A percentile compares a stretch with the other conserved stretches of the same genome.
These are phyloP conservation scores for Starmerella bombi DNA, from an alignment of 805 yeast genomes.

Conservation along the genomic window DNA sequence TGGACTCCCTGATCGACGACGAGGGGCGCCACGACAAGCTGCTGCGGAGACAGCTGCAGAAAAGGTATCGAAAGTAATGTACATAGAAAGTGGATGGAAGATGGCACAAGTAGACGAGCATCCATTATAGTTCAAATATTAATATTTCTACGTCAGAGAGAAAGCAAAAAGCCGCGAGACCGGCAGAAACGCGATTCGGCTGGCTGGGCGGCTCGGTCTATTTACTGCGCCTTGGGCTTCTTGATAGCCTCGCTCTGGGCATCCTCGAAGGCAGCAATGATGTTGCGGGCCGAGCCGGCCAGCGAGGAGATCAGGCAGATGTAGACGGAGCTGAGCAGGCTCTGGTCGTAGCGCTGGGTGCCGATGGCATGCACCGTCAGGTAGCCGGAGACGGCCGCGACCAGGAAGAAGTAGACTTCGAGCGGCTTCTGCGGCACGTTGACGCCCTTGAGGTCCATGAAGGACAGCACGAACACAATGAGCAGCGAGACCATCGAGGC, in stretches of 20 bases:
- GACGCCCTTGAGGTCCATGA: conserved; percentile 22
- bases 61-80: conserved; percentile 3
- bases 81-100: not conserved
- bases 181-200: not conserved
- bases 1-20: conserved; percentile 7
- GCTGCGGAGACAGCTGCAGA: conserved; percentile 9
- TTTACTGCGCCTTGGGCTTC: conserved; percentile 5
- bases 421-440: conserved; percentile 18
- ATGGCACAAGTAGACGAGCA: too few species aligned
- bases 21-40: conserved; percentile 13
- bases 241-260: conserved; percentile 14
- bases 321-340: conserved; percentile 6
- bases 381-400: conserved; percentile 21
- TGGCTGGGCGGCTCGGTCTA: not conserved
- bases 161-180: not conserved
- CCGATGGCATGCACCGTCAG: conserved; percentile 15
- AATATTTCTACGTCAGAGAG: too few species aligned
- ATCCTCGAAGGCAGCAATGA: conserved; percentile 20
- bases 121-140: too few species aligned
- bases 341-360: conserved; percentile 5
- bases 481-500: conserved; percentile 12
- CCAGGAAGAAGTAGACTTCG: conserved; percentile 20
- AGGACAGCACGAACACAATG: conserved; percentile 18
- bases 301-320: conserved; percentile 19
- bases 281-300: conserved; percentile 20